Base-by-base conservation (phyloP, 805 yeast species). In the Zygosaccharomyces gambellarensis region DNA sequence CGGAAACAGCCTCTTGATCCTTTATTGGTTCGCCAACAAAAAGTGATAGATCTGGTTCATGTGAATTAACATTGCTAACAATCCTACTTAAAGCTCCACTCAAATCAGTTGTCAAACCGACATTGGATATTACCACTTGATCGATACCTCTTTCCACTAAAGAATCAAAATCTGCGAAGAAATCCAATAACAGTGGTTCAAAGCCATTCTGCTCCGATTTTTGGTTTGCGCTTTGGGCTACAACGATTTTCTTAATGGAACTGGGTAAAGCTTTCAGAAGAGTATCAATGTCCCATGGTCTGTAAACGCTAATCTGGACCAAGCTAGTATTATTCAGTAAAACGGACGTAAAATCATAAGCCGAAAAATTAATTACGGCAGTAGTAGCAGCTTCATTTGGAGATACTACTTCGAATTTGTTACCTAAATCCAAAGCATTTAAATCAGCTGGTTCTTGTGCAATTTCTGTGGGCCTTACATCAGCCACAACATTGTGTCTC, bases 121-220 rank as follows among this genome's bases (percentile, higher is more conserved):
- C 74, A 47, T 78, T 71, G 19, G 84, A 74, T 43, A 85, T 78
- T 14, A 90, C 71, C 19, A 80, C 69, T 60, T 78, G 77, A 46
- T 71, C 67, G 55, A 81, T 72, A 57, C 73, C 67, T 65, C 74
- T 68, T 61, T 73, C 65, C 56, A 70, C 65, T 53, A 85, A 64
- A 44, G 70, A 51, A 57, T 73, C 63, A 68, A 77, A 71, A 45
- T 80, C 80, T 45, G 81, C 77, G 65, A 90, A 79, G 56, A 89
- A 79, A 62, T 90, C 96, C 56, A 90, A 77, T 56, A 85, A 73
- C 38, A 90, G 72, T 3, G 92, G 88, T 12, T 86, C 79, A 68
- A 86, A 83, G n/a, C 70, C 69, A 8, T 72, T 67, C 12, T 70
- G 63, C 43, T 59, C 61, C 7, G 60, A 47, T 38, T 55, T 58